Evolutionary conservation across 139 green algal species (phyloP).

Genomic region (Edaphochlamys debaryana): DNA sequence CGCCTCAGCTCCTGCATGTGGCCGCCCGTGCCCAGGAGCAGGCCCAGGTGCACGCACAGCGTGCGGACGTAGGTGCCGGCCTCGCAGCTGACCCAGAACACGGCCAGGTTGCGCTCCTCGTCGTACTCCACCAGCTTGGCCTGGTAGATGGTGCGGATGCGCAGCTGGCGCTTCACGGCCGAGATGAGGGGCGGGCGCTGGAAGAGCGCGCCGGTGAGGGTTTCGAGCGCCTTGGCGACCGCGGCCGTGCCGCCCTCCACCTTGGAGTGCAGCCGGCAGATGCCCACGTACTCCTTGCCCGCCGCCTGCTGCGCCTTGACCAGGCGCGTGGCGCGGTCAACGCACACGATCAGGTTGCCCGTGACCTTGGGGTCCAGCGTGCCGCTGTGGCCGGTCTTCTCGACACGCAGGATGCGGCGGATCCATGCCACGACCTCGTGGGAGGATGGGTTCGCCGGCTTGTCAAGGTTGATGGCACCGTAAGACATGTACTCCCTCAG

Average conservation of each 20-base stretch:
- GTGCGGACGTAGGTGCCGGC: slow-evolving; percentile 98
- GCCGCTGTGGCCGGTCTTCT: slow-evolving; percentile 98
- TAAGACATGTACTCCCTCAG: slow-evolving; percentile 96
- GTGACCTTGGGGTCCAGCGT: slow-evolving; percentile 97
- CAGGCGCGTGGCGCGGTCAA: slow-evolving; percentile 97
- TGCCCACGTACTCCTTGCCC: slow-evolving; percentile 98
- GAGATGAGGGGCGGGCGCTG: slow-evolving; percentile 98
- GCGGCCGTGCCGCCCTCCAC: slow-evolving; percentile 71
- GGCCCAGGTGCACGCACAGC: slow-evolving; percentile 97
- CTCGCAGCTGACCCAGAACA: slow-evolving; percentile 98
- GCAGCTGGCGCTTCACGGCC: slow-evolving; percentile 98
- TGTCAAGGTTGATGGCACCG: slow-evolving; percentile 98
- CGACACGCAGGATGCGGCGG: slow-evolving; percentile 94
- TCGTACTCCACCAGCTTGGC: slow-evolving; percentile 96
- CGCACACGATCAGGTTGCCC: slow-evolving; percentile 97
- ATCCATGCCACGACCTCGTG: slow-evolving; percentile 99
- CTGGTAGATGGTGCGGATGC: slow-evolving; percentile 96
- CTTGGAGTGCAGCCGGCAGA: slow-evolving; percentile 84
- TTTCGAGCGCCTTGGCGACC: slow-evolving; percentile 84
- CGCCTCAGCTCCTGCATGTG: slow-evolving; percentile 98
- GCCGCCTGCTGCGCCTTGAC: slow-evolving; percentile 98
- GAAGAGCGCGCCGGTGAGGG: slow-evolving; percentile 88
- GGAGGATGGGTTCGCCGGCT: slow-evolving; percentile 96
- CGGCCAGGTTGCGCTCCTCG: slow-evolving; percentile 90
- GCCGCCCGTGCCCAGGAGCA: slow-evolving; percentile 95